Evolutionary conservation across 352 stramenopile genomes (phyloP), one percentile per base, ranked within the genome.

Genomic region (Pythium utonaiense): DNA sequence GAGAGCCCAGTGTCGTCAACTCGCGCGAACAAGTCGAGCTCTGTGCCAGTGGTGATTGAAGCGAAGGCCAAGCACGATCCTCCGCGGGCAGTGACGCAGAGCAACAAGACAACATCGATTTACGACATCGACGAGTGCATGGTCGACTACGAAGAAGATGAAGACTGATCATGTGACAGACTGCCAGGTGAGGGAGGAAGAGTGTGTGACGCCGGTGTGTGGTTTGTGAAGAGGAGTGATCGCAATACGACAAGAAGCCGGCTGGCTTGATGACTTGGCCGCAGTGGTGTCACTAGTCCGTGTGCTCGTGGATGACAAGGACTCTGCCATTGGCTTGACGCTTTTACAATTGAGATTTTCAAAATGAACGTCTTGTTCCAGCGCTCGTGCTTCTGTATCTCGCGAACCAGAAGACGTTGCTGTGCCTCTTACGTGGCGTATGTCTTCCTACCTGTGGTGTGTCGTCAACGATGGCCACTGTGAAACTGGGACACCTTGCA

Each of bases 141-240:
- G 65, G 83, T 92, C 53, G 83, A 92, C 69, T 92, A 90, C 55
- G 83, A 91, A 61, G 82, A 92, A 73, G 80, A 91, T 57, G 81
- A 91, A 47, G 75, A 84, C 57, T 79, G 13, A 42, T 12, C 34
- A 16, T 9, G 6, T 38, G 31, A 38, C 16, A 38, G 9, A 38
- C 31, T 8, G 31, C 16, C 9, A 38, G 31, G n/a, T n/a, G n/a
- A n/a, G n/a, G n/a, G n/a, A n/a, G n/a, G n/a, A n/a, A n/a, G n/a
- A n/a, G n/a, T n/a, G n/a, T n/a, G n/a, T n/a, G n/a, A n/a, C n/a
- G n/a, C n/a, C n/a, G n/a, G n/a, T n/a, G n/a, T n/a, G n/a, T n/a
- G n/a, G n/a, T n/a, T n/a, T n/a, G n/a, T n/a, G n/a, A n/a, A n/a
- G n/a, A n/a, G n/a, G n/a, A n/a, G n/a, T n/a, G n/a, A n/a, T n/a